Percentiles rank a stretch among this genome's conserved stretches.
These are phyloP conservation scores for Fusarium oxysporum DNA, from an alignment of 2,329 filamentous ascomycete genomes.

Conservation along the genomic window DNA sequence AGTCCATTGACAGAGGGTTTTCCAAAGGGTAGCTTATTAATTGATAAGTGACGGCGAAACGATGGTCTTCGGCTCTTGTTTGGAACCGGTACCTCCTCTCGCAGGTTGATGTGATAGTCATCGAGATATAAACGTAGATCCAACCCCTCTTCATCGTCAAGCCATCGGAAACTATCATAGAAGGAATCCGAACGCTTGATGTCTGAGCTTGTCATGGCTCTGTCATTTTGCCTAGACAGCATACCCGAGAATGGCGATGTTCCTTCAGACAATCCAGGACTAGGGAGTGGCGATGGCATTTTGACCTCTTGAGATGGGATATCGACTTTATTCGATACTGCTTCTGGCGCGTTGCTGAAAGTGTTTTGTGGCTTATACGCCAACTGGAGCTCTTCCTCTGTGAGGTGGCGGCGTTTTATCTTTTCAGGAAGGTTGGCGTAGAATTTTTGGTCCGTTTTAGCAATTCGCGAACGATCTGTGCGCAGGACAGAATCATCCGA, in stretches of 20 bases:
- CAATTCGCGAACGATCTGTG: slow-evolving; percentile 48
- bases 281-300: slow-evolving; percentile 39
- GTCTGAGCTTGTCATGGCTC: slow-evolving; percentile 27
- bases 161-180: slow-evolving; percentile 77
- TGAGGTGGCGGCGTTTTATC: slow-evolving; percentile 76
- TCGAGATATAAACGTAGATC: slow-evolving; percentile 75
- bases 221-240: slow-evolving; percentile 38
- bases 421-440: slow-evolving; percentile 79
- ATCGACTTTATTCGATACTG: slow-evolving; percentile 32
- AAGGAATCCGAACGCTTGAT: slow-evolving; percentile 62
- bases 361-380: slow-evolving; percentile 50
- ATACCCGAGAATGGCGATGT: slow-evolving; percentile 43
- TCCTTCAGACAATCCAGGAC: slow-evolving; percentile 37
- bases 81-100: slow-evolving; percentile 59
- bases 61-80: slow-evolving; percentile 65
- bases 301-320: slow-evolving; percentile 39
- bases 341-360: slow-evolving; percentile 53
- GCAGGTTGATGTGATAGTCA: slow-evolving; percentile 75
- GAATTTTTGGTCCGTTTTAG: slow-evolving; percentile 72
- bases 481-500: slow-evolving; percentile 30
- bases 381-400: slow-evolving; percentile 76
- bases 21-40: slow-evolving; percentile 73
- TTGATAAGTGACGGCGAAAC: slow-evolving; percentile 78
- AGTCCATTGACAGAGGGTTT: slow-evolving; percentile 63
- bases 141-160: slow-evolving; percentile 78